Evolutionary conservation across 202 grass and related monocot genomes (phyloP), one percentile per base, ranked within the genome.

Genomic region (Musa balbisiana): DNA sequence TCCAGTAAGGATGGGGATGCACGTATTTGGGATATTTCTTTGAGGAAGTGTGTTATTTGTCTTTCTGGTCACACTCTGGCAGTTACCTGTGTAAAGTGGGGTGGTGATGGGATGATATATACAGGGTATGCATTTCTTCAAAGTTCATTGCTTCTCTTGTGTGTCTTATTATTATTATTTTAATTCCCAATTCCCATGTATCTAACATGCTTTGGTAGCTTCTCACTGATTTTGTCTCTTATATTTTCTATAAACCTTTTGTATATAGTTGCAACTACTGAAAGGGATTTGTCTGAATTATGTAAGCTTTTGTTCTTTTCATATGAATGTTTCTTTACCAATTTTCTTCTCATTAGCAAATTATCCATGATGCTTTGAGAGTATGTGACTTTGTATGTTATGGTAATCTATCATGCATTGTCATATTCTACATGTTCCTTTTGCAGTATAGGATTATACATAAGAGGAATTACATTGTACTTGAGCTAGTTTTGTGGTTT

Each of bases 1-100:
- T 86, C 90, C 83, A 92, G 95, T 80, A 98, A 98, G 87, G 89
- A 98, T 84, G 95, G 95, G 9, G 89, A 98, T 93, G 95, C 95
- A 76, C 81, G 95, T 10, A 87, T 98, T 72, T 98, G 91, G 95
- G 95, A 98, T 78, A 64, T 87, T 69, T 83, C 85, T 52, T 85
- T 83, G n/a, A 94, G 71, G 87, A 91, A 91, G 68, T 93, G 87
- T 82, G 75, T 94, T 69, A 89, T 98, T 83, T 75, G 75, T 67
- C 95, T 98, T 83, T 83, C 91, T 54, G 89, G 95, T 14, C 95
- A 98, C 79, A 98, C 88, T 83, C 84, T 89, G 75, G 82, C 87
- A 73, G 87, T 98, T 22, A 94, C 95, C 14, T 98, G 95, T 81
- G 95, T 98, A 29, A 98, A 98, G 78, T 98, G 95, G 95, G 95